Evolutionary conservation across 257 asterid genomes (phyloP).

Genomic region (Ligustrum vulgare): DNA sequence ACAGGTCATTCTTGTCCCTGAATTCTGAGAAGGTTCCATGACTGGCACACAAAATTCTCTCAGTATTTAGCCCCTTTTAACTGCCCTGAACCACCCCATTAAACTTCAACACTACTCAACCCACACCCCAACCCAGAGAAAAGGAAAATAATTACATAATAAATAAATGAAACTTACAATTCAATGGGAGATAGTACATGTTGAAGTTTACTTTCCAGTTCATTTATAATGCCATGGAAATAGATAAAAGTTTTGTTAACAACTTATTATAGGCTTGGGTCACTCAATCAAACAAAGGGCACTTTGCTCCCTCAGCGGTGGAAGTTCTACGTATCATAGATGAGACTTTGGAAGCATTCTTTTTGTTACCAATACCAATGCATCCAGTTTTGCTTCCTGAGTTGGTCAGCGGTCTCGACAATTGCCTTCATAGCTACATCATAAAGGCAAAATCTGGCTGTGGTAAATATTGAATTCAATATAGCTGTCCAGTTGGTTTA

Average conservation of each 20-base stretch:
- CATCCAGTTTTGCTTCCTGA: slow-evolving; percentile 89
- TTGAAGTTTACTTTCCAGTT: neutral
- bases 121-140: neutral
- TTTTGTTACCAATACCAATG: slow-evolving; percentile 86
- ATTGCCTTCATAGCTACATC: slow-evolving; percentile 65
- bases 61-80: neutral
- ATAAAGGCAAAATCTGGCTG: slow-evolving; percentile 68
- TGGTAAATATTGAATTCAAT: slow-evolving; percentile 45
- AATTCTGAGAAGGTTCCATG: neutral
- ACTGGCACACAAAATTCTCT: neutral
- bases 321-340: slow-evolving; percentile 84
- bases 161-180: too few species aligned
- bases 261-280: slow-evolving; percentile 64
- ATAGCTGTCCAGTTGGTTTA: slow-evolving; percentile 2
- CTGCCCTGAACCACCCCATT: neutral
- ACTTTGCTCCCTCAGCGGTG: slow-evolving; percentile 84
- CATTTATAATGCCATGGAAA: neutral
- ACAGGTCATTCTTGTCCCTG: too few species aligned
- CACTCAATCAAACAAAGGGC: slow-evolving; percentile 74
- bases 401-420: slow-evolving; percentile 65
- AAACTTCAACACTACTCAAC: too few species aligned
- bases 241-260: neutral
- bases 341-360: slow-evolving; percentile 89
- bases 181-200: neutral
- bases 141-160: neutral